phyloP scores from a whole-genome alignment of 139 green algal species.

The Zygnema circumcarinatum region DNA sequence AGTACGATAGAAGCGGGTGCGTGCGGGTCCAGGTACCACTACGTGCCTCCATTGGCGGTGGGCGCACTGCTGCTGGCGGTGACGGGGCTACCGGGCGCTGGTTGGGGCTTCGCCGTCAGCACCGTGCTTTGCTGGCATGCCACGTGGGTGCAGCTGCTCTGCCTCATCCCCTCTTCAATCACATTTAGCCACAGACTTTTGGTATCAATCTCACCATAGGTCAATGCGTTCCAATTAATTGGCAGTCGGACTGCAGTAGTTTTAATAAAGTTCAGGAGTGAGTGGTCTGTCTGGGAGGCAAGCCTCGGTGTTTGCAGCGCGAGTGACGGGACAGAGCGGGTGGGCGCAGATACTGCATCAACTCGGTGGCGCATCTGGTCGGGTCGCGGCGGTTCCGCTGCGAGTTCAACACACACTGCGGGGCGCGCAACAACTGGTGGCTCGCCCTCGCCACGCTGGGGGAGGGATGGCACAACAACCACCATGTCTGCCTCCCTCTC shows the following conservation, averaged over 20 bases:
- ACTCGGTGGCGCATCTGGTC: slow-evolving; percentile 59
- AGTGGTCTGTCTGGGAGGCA: too few species aligned
- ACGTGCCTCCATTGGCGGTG: slow-evolving; percentile 31
- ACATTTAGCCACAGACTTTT: background rate
- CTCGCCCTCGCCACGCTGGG: slow-evolving; percentile 57
- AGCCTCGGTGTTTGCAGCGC: too few species aligned
- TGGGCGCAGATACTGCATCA: slow-evolving; percentile 62
- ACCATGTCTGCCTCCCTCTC: slow-evolving; percentile 50
- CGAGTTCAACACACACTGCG: slow-evolving; percentile 60
- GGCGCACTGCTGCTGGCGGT: background rate
- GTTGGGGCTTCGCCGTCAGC: slow-evolving; percentile 47
- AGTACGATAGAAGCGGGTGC: too few species aligned
- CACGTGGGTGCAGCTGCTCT: slow-evolving; percentile 37
- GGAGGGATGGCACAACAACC: slow-evolving; percentile 65
- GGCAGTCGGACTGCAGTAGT: too few species aligned
- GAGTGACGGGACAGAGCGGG: too few species aligned
- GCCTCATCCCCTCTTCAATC: background rate
- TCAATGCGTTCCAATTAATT: too few species aligned
- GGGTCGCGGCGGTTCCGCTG: slow-evolving; percentile 47
- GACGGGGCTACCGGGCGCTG: slow-evolving; percentile 7
- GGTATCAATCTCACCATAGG: background rate
- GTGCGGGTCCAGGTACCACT: slow-evolving; percentile 54
- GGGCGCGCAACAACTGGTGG: slow-evolving; percentile 56
- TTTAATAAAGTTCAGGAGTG: too few species aligned
- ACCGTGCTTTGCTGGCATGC: slow-evolving; percentile 56